These are phyloP conservation scores for Ceratobasidium theobromae DNA, from an alignment of 1,284 basidiomycete species.

Conservation along the genomic window DNA sequence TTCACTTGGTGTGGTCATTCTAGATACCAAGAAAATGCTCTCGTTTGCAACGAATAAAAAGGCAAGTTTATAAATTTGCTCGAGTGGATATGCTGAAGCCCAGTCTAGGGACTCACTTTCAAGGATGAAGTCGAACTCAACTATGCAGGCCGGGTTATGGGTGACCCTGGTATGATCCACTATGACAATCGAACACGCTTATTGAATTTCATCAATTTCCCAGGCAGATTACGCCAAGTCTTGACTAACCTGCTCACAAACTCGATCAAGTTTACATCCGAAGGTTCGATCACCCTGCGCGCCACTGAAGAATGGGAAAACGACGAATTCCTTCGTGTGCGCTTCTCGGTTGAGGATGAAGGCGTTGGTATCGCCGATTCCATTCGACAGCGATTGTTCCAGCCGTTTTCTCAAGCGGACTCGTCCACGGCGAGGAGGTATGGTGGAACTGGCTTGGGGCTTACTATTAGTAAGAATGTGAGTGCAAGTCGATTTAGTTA, in stretches of 20 bases:
- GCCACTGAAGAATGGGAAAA: slow-evolving; percentile 10
- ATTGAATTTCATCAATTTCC: background rate
- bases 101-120: slow-evolving; percentile 16
- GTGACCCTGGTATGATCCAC: slow-evolving; percentile 26
- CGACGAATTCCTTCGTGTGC: background rate
- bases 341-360: slow-evolving; percentile 25
- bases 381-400: slow-evolving; percentile 16
- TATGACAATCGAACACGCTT: background rate
- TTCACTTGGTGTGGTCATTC: slow-evolving; percentile 12
- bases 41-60: slow-evolving; percentile 29
- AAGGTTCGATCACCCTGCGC: slow-evolving; percentile 22
- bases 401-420: slow-evolving; percentile 28
- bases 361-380: slow-evolving; percentile 26
- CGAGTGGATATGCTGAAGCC: background rate
- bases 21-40: slow-evolving; percentile 31
- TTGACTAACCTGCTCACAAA: slow-evolving; percentile 30
- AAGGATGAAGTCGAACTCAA: slow-evolving; percentile 12
- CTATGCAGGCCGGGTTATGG: slow-evolving; percentile 28
- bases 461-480: slow-evolving; percentile 21
- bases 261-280: slow-evolving; percentile 30
- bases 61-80: background rate
- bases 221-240: slow-evolving; percentile 25
- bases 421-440: slow-evolving; percentile 29
- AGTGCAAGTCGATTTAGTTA: background rate
- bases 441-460: slow-evolving; percentile 27